A percentile compares a stretch with the other conserved stretches of the same genome.
Conservation (phyloP, 495 filamentous ascomycete species). For the Neurospora pannonica region DNA sequence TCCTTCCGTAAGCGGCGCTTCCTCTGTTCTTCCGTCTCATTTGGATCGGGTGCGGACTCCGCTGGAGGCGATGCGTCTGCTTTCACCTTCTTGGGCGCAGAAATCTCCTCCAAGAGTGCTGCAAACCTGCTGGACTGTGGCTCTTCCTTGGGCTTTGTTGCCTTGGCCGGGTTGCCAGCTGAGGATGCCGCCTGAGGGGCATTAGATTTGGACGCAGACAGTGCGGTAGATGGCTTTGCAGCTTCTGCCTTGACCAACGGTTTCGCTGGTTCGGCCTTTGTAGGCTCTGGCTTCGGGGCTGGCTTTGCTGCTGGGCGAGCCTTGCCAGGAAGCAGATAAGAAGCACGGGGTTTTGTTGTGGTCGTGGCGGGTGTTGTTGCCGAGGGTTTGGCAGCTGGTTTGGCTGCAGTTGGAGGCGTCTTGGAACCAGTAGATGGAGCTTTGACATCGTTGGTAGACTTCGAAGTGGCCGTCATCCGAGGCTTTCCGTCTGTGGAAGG, state of each 20-base stretch:
- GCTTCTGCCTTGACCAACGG: background rate
- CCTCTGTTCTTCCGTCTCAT: conserved; percentile 70
- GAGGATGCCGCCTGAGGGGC: background rate
- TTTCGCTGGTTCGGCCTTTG: conserved; percentile 7
- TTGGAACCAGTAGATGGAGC: conserved; percentile 7
- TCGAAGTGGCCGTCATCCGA: conserved; percentile 3
- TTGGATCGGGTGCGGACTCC: conserved; percentile 36
- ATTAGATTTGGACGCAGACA: conserved; percentile 5
- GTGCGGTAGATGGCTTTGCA: conserved; percentile 8
- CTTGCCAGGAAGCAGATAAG: conserved; percentile 26
- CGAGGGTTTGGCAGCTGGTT: conserved; percentile 21
- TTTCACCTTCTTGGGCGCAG: conserved; percentile 47
- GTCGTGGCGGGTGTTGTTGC: conserved; percentile 12
- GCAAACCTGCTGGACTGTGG: conserved; percentile 30
- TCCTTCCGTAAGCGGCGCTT: conserved; percentile 70
- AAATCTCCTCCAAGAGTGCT: conserved; percentile 51
- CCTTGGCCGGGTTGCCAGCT: conserved; percentile 6
- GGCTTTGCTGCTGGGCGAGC: conserved; percentile 23
- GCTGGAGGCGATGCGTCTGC: conserved; percentile 32
- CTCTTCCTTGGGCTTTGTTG: conserved; percentile 13
- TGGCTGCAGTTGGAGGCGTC: conserved; percentile 6
- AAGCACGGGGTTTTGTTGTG: conserved; percentile 14
- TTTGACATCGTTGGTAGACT: conserved; percentile 4
- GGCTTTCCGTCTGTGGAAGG: conserved; percentile 20
- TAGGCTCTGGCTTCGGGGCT: conserved; percentile 16